Conservation (phyloP, 345 rosid genomes). For the Gossypium stocksii region DNA sequence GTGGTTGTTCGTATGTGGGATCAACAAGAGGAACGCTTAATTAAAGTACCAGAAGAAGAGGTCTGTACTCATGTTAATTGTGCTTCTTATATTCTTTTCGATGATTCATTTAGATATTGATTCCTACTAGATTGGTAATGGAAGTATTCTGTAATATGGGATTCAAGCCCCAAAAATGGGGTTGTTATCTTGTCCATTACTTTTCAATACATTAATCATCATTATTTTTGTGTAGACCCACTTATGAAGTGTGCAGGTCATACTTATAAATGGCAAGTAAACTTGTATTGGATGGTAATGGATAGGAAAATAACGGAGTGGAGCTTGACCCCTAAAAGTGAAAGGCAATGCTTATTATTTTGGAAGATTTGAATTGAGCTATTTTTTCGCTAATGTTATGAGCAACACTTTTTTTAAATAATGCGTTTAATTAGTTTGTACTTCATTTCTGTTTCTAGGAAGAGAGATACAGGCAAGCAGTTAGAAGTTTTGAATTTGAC, state of each 20-base stretch:
- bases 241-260: not conserved
- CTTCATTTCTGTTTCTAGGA: slow-evolving; percentile 36
- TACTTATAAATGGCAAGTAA: not conserved
- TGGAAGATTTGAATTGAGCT: not conserved
- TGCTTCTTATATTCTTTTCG: not conserved
- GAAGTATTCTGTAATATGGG: not conserved
- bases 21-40: slow-evolving; percentile 62
- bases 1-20: slow-evolving; percentile 81
- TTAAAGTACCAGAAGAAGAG: slow-evolving; percentile 74
- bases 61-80: slow-evolving; percentile 31
- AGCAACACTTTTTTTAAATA: not conserved
- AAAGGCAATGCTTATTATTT: not conserved
- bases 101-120: not conserved
- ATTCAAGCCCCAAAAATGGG: not conserved
- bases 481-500: slow-evolving; percentile 70
- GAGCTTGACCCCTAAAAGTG: no score
- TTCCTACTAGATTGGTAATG: not conserved
- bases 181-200: not conserved
- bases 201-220: not conserved
- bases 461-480: slow-evolving; percentile 68
- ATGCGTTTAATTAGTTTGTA: not conserved
- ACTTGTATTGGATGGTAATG: not conserved
- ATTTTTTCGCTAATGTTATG: not conserved
- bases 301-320: not conserved
- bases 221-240: not conserved